These are phyloP conservation scores for Daldinia vernicosa DNA, from an alignment of 495 filamentous ascomycete species.

Conservation along the genomic window DNA sequence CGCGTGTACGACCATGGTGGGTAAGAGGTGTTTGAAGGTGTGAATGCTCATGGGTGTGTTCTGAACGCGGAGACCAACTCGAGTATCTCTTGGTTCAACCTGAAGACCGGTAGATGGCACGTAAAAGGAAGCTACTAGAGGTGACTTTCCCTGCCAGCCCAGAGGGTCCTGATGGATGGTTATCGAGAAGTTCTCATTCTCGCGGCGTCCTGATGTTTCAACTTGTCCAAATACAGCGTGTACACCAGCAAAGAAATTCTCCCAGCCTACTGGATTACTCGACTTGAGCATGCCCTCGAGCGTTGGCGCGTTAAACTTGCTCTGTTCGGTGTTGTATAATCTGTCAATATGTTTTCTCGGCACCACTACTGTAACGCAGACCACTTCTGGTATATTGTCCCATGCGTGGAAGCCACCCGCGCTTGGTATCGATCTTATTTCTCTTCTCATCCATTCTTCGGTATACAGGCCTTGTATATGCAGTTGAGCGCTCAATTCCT, in stretches of 20 bases:
- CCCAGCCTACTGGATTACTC: constrained; percentile 22
- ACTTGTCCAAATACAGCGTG: constrained; percentile 51
- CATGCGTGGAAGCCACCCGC: constrained; percentile 36
- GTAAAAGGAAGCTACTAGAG: constrained; percentile 54
- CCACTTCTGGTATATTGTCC: constrained; percentile 48
- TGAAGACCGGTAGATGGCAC: constrained; percentile 47
- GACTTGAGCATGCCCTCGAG: constrained; percentile 43
- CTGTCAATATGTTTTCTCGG: constrained; percentile 38
- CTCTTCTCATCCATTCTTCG: constrained; percentile 13
- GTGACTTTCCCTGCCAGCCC: constrained; percentile 49
- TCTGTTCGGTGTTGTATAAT: constrained; percentile 28
- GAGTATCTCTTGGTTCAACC: constrained; percentile 29
- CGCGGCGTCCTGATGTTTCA: constrained; percentile 34
- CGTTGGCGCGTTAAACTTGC: constrained; percentile 30
- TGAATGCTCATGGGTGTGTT: constrained; percentile 7
- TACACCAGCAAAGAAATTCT: constrained; percentile 42
- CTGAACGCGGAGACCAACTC: constrained; percentile 40
- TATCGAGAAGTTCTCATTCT: constrained; percentile 43
- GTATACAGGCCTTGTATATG: constrained; percentile 45
- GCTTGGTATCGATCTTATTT: constrained; percentile 21
- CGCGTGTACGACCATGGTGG: constrained; percentile 37
- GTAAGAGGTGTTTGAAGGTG: constrained; percentile 28
- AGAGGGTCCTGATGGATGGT: constrained; percentile 40
- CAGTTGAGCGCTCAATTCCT: constrained; percentile 43
- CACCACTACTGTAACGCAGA: constrained; percentile 51